Percentiles rank a stretch among this genome's conserved stretches.
These are phyloP conservation scores for Dactylellina leptospora DNA, from an alignment of 2,329 filamentous ascomycete genomes.

Conservation along the genomic window DNA sequence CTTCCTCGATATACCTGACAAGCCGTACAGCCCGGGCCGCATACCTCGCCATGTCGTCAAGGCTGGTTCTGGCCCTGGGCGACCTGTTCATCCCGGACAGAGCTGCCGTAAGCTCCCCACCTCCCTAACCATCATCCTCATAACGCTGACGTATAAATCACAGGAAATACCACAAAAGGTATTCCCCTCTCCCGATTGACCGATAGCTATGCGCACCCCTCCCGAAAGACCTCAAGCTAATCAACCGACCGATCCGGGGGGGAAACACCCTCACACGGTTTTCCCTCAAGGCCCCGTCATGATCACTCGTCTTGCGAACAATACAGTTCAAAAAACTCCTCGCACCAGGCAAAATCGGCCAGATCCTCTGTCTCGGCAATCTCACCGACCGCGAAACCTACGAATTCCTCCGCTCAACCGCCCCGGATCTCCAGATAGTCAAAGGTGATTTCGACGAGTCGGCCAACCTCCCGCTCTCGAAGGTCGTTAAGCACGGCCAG, in stretches of 20 bases:
- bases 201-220: neutral
- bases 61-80: slow-evolving; percentile 88
- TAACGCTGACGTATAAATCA: neutral
- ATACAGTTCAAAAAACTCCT: slow-evolving; percentile 67
- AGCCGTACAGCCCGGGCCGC: slow-evolving; percentile 4
- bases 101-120: slow-evolving; percentile 70
- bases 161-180: slow-evolving; percentile 88
- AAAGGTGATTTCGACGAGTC: slow-evolving; percentile 76
- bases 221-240: slow-evolving; percentile 14
- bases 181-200: slow-evolving; percentile 55
- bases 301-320: neutral
- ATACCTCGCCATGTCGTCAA: slow-evolving; percentile 72
- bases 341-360: slow-evolving; percentile 68
- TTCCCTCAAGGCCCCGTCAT: slow-evolving; percentile 12
- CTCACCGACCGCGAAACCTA: slow-evolving; percentile 68
- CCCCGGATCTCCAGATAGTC: slow-evolving; percentile 73
- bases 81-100: slow-evolving; percentile 94
- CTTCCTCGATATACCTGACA: neutral
- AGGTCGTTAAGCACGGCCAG: slow-evolving; percentile 75
- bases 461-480: slow-evolving; percentile 71
- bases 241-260: slow-evolving; percentile 23
- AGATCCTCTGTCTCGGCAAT: slow-evolving; percentile 69
- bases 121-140: slow-evolving; percentile 19
- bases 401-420: slow-evolving; percentile 67
- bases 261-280: slow-evolving; percentile 50